A percentile compares a stretch with the other conserved stretches of the same genome.
These are phyloP conservation scores for Blastobotrys aristatus DNA, from an alignment of 1,139 yeast species.

Conservation along the genomic window DNA sequence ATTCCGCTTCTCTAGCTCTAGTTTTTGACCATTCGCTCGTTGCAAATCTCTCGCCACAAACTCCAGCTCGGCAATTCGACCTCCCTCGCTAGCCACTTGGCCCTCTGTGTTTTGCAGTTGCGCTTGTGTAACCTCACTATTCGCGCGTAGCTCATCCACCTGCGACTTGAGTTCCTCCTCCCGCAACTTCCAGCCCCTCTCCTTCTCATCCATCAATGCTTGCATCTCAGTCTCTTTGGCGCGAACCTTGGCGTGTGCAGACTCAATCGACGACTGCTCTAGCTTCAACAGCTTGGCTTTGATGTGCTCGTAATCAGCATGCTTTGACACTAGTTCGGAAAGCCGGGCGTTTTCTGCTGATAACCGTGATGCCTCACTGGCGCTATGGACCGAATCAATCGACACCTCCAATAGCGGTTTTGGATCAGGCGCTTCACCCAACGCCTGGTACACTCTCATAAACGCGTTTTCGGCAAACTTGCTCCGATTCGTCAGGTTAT, in stretches of 20 bases:
- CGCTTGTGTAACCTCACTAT: slow-evolving; percentile 30
- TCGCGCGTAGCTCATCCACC: slow-evolving; percentile 33
- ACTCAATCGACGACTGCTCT: slow-evolving; percentile 40
- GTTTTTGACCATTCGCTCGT: slow-evolving; percentile 58
- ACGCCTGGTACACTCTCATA: slow-evolving; percentile 63
- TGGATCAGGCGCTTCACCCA: slow-evolving; percentile 94
- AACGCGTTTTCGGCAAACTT: slow-evolving; percentile 70
- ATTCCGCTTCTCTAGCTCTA: slow-evolving; percentile 73
- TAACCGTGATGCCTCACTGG: slow-evolving; percentile 50
- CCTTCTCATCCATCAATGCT: slow-evolving; percentile 41
- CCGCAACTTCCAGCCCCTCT: slow-evolving; percentile 39
- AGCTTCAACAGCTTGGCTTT: slow-evolving; percentile 54
- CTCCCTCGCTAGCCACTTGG: slow-evolving; percentile 24
- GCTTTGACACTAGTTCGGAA: slow-evolving; percentile 56
- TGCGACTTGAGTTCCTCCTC: slow-evolving; percentile 43
- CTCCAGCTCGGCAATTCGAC: slow-evolving; percentile 51
- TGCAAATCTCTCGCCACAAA: slow-evolving; percentile 71
- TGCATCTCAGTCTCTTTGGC: slow-evolving; percentile 37
- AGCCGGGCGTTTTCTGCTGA: slow-evolving; percentile 51
- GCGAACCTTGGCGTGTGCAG: slow-evolving; percentile 29
- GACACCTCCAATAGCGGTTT: slow-evolving; percentile 71
- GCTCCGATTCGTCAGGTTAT: slow-evolving; percentile 69
- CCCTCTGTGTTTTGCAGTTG: slow-evolving; percentile 23
- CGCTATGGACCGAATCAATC: slow-evolving; percentile 58
- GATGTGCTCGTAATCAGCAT: slow-evolving; percentile 74